A percentile compares a stretch with the other conserved stretches of the same genome.
These are phyloP conservation scores for Chytriomyces confervae DNA, from an alignment of 192 early-diverging fungal species.

Conservation along the genomic window DNA sequence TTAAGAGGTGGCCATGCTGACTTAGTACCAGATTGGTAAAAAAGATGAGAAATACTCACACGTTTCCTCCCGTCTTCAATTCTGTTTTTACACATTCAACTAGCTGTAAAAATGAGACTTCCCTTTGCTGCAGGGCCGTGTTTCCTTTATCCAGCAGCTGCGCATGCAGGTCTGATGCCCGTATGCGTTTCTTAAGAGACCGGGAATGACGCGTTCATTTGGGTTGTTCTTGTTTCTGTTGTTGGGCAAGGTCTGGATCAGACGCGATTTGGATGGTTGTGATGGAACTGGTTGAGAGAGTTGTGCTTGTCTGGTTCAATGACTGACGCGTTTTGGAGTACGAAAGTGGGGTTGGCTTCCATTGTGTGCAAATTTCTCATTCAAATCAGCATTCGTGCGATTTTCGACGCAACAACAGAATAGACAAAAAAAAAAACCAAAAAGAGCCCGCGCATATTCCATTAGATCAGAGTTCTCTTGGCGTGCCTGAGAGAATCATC, in stretches of 20 bases:
- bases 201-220: no score
- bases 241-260: neutral
- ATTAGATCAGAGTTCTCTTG: constrained; percentile 54
- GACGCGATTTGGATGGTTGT: neutral
- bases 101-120: neutral
- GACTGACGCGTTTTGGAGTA: no score
- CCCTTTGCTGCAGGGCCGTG: neutral
- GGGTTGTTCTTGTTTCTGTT: neutral
- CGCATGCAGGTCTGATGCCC: neutral
- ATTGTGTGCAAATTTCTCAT: no score
- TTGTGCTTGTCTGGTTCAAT: neutral
- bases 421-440: no score
- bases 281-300: neutral
- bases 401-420: no score
- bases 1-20: no score
- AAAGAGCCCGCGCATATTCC: no score
- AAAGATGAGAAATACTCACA: no score
- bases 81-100: neutral
- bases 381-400: no score
- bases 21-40: neutral
- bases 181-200: neutral
- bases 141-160: neutral
- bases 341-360: no score
- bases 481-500: constrained; percentile 52
- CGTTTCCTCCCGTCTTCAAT: neutral